Evolutionary conservation across 192 early-diverging fungal genomes (phyloP).

Genomic region (Coemansia sp.): DNA sequence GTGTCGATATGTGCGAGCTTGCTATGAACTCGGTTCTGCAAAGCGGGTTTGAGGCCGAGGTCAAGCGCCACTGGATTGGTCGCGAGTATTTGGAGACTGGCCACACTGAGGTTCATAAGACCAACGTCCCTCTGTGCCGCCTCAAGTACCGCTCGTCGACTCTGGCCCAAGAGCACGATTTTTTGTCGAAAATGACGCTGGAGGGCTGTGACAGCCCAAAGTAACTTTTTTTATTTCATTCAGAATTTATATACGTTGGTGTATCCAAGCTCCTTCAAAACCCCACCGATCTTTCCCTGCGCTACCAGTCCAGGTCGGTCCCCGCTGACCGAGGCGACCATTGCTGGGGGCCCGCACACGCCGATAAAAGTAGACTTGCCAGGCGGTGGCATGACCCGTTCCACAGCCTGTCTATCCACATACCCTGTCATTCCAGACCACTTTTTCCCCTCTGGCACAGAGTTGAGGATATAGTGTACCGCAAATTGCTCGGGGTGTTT

Average conservation of each 20-base stretch:
- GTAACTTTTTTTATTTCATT: constrained; percentile 12
- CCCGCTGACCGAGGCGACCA: constrained; percentile 72
- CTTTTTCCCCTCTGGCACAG: constrained; percentile 66
- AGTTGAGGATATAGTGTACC: constrained; percentile 65
- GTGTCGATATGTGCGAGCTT: constrained; percentile 92
- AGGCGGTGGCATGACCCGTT: constrained; percentile 61
- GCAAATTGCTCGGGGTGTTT: constrained; percentile 61
- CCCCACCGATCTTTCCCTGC: constrained; percentile 80
- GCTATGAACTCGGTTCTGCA: constrained; percentile 87
- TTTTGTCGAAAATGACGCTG: constrained; percentile 14
- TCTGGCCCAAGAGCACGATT: constrained; percentile 70
- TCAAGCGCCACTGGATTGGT: constrained; percentile 92
- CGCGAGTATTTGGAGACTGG: constrained; percentile 71
- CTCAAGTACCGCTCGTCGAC: constrained; percentile 80
- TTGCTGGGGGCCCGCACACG: constrained; percentile 67
- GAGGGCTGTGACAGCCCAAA: too few relatives aligned
- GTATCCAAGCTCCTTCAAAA: constrained; percentile 78
- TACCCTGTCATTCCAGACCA: constrained; percentile 68
- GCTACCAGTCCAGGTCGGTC: constrained; percentile 71
- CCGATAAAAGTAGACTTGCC: constrained; percentile 56
- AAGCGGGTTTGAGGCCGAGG: constrained; percentile 82
- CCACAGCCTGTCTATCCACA: constrained; percentile 63
- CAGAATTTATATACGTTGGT: constrained; percentile 81
- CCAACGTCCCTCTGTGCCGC: constrained; percentile 91
- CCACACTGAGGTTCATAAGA: constrained; percentile 79